Base-by-base conservation (phyloP, 2,329 filamentous ascomycete genomes). In the Pestalotiopsis sp. region DNA sequence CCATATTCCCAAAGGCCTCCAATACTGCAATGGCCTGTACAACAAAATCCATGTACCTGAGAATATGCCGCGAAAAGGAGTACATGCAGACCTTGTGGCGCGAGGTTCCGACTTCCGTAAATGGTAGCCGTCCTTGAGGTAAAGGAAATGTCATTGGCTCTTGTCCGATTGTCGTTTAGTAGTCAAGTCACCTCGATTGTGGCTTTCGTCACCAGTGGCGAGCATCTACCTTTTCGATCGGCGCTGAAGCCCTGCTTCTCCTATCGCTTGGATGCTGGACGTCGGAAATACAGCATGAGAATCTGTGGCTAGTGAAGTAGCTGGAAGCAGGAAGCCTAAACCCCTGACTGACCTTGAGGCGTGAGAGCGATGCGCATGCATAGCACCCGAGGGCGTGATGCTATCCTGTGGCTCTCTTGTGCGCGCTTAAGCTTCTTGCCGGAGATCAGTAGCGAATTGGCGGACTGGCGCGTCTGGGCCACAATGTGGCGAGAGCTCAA, bases 51-150 rank as follows among this genome's bases (percentile, higher is more conserved):
- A 52, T 17, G 45, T n/a, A 52, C 14, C 2, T 36, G 31, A 66
- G 45, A 20, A 14, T 56, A 45, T 17, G 39, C 27, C 20, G 25
- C 20, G 27, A 41, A 61, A n/a, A 36, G 14, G 52, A 59, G 27
- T 52, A 60, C 52, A 20, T 39, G 25, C 25, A 23, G 12, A 11
- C 57, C 9, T 25, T 68, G 61, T 68, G 67, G 67, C 62, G 67
- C n/a, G 20, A 27, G 52, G 41, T 20, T 38, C 23, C 62, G 36
- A 68, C 67, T 68, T 23, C 67, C 67, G 61, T 31, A 68, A 65
- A 38, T 20, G 67, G 67, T n/a, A 68, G 65, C 62, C 59, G 12
- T 60, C 20, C 20, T 20, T 12, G 9, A 25, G 20, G 12, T 27
- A 13, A 25, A 17, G 49, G 20, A 27, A 17, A 39, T 49, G 14